A percentile compares a stretch with the other conserved stretches of the same genome.
Evolutionary conservation across 345 rosid genomes (phyloP).

Genomic region (Moricandia moricandioides): DNA sequence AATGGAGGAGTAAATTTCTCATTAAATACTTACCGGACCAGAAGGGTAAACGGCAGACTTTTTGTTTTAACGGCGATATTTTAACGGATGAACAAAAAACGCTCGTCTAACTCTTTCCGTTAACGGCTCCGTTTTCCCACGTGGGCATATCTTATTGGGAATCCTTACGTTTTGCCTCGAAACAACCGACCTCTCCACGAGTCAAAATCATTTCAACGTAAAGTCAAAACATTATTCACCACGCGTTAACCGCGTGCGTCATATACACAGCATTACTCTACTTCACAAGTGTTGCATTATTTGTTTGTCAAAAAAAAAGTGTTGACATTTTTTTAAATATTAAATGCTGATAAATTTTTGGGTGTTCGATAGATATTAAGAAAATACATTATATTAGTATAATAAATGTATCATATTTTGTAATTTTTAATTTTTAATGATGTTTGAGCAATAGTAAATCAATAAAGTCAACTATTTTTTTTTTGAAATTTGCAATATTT

Average conservation of each 20-base stretch:
- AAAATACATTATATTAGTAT: too few species aligned
- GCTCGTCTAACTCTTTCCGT: constrained; percentile 13
- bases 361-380: too few species aligned
- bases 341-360: too few species aligned
- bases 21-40: constrained; percentile 45
- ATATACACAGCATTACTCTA: not conserved
- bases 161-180: constrained; percentile 27
- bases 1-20: constrained; percentile 47
- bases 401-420: too few species aligned
- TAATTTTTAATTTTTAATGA: too few species aligned
- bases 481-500: too few species aligned
- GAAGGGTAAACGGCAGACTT: constrained; percentile 44
- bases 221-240: constrained; percentile 19
- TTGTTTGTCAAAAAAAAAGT: not conserved
- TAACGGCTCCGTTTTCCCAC: constrained; percentile 31
- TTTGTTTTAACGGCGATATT: constrained; percentile 27
- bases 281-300: not conserved
- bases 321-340: too few species aligned
- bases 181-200: constrained; percentile 1
- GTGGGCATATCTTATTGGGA: constrained; percentile 25
- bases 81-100: constrained; percentile 25
- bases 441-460: too few species aligned
- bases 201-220: constrained; percentile 24
- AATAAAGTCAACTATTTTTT: too few species aligned
- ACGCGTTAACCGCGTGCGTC: constrained; percentile 38